A percentile compares a stretch with the other conserved stretches of the same genome.
phyloP scores from a whole-genome alignment of 2,329 filamentous ascomycete species.

The Emmonsiellopsis sp. region DNA sequence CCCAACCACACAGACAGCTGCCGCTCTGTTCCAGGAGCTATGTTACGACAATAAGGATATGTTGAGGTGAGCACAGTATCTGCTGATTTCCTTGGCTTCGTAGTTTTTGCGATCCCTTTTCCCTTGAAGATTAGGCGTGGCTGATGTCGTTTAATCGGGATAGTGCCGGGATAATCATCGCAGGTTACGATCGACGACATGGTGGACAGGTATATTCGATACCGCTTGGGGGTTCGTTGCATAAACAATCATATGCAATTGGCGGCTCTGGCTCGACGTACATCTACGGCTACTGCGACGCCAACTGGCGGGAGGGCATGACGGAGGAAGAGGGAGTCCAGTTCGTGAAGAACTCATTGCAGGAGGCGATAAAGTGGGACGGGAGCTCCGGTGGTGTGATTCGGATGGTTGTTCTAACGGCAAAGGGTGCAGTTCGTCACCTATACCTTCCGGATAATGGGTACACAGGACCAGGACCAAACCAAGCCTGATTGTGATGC shows the following conservation, averaged over 20 bases:
- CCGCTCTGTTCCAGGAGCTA: slow-evolving; percentile 92
- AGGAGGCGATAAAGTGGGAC: slow-evolving; percentile 98
- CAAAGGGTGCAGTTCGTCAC: slow-evolving; percentile 81
- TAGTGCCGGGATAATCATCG: slow-evolving; percentile 94
- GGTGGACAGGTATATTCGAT: slow-evolving; percentile 98
- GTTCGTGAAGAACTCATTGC: slow-evolving; percentile 85
- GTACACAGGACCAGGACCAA: slow-evolving; percentile 64
- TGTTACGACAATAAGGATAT: slow-evolving; percentile 97
- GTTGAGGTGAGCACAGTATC: slow-evolving; percentile 56
- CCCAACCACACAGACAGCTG: slow-evolving; percentile 90
- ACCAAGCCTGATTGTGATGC: slow-evolving; percentile 18
- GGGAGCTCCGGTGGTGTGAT: slow-evolving; percentile 98
- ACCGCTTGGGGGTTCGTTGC: slow-evolving; percentile 87
- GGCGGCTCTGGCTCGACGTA: slow-evolving; percentile 96
- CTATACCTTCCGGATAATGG: slow-evolving; percentile 89
- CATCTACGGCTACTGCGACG: slow-evolving; percentile 98
- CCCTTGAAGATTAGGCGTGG: not conserved
- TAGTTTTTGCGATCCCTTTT: slow-evolving; percentile 4
- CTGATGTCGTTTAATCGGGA: not conserved
- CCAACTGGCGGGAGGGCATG: slow-evolving; percentile 93
- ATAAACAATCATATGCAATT: slow-evolving; percentile 95
- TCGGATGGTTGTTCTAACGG: slow-evolving; percentile 91
- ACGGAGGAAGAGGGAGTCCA: slow-evolving; percentile 79
- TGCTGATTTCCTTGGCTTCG: not conserved
- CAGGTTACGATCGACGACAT: slow-evolving; percentile 91